Evolutionary conservation across 352 stramenopile genomes (phyloP).

Genomic region (Phytophthora sojae): DNA sequence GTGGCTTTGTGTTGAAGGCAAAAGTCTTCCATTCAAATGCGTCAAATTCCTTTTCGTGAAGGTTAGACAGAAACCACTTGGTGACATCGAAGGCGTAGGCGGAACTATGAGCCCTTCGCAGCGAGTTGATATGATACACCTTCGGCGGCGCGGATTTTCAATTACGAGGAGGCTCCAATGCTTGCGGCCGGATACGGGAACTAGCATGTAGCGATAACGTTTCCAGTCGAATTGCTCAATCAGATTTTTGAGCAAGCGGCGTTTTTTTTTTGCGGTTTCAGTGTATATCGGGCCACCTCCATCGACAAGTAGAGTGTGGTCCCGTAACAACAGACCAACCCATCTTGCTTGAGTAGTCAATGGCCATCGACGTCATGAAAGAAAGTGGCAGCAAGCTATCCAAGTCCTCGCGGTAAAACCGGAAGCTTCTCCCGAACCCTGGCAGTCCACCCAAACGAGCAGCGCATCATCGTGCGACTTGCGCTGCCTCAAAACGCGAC

Average conservation of each 20-base stretch:
- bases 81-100: not conserved
- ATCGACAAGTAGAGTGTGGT: not conserved
- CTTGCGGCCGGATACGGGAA: not conserved
- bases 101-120: not conserved
- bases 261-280: not conserved
- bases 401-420: not conserved
- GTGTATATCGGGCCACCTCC: not conserved
- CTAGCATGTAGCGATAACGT: not conserved
- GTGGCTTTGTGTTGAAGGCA: not conserved
- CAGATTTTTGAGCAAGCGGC: not conserved
- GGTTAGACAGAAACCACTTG: not conserved
- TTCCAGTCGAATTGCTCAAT: not conserved
- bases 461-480: not conserved
- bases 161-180: not conserved
- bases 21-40: not conserved
- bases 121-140: not conserved
- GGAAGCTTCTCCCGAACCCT: not conserved
- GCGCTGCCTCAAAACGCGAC: not conserved
- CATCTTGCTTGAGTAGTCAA: not conserved
- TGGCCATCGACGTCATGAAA: not conserved
- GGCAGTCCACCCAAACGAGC: not conserved
- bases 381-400: not conserved
- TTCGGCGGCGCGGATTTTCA: not conserved
- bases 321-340: not conserved
- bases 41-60: not conserved